Conservation (phyloP, 768 basidiomycete genomes). For the Naganishia kalamii region DNA sequence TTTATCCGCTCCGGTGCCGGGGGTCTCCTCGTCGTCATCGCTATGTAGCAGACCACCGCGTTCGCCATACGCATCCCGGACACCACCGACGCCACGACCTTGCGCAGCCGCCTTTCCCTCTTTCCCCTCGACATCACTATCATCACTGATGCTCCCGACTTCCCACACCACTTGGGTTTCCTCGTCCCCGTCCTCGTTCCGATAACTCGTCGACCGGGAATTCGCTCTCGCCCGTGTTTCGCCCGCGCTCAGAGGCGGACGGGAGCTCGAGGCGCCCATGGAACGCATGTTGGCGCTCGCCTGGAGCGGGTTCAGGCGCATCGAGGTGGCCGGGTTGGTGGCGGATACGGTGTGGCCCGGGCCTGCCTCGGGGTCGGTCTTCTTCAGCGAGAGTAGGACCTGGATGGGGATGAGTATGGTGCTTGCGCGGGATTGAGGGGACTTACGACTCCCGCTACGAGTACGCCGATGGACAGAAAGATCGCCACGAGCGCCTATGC, state of each 20-base stretch:
- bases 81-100: conserved; percentile 22
- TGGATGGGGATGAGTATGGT: background rate
- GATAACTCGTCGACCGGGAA: conserved; percentile 9
- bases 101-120: background rate
- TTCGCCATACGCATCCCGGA: conserved; percentile 15
- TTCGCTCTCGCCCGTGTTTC: background rate
- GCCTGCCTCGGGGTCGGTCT: conserved; percentile 58
- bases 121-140: conserved; percentile 19
- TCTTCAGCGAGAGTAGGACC: conserved; percentile 84
- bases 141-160: conserved; percentile 22
- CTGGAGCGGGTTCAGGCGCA: conserved; percentile 37
- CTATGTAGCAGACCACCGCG: conserved; percentile 7
- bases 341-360: conserved; percentile 26
- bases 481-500: conserved; percentile 62
- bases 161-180: conserved; percentile 14
- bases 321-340: conserved; percentile 30
- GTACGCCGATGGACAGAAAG: conserved; percentile 74
- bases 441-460: conserved; percentile 72
- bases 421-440: background rate
- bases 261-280: conserved; percentile 28
- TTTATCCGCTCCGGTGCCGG: conserved; percentile 17
- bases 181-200: background rate
- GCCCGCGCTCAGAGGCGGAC: background rate
- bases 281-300: conserved; percentile 26
- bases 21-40: conserved; percentile 25